Evolutionary conservation across 441 rosid genomes (phyloP).

Genomic region (Populus trichocarpa): DNA sequence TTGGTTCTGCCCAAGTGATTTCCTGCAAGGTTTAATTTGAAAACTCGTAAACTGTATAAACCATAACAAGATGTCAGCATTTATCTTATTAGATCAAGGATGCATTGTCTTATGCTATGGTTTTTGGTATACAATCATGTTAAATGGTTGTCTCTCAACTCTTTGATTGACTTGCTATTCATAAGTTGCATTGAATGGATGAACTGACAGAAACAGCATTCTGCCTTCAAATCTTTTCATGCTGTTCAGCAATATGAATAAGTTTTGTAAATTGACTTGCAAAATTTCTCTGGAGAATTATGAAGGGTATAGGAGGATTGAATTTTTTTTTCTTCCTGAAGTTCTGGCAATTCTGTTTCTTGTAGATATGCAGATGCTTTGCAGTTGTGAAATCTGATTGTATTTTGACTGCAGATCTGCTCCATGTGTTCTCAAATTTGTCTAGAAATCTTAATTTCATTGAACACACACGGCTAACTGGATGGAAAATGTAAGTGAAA

Average conservation of each 20-base stretch:
- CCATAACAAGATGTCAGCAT: background rate
- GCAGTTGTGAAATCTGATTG: constrained; percentile 11
- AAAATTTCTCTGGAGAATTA: background rate
- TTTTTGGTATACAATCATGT: background rate
- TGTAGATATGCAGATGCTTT: background rate
- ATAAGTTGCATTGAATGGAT: background rate
- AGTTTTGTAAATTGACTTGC: background rate
- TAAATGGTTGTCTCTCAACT: background rate
- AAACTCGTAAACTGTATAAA: background rate
- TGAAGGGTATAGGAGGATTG: background rate
- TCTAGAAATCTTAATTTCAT: constrained; percentile 78
- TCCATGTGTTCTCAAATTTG: constrained; percentile 67
- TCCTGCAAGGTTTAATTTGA: background rate
- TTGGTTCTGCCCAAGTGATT: background rate
- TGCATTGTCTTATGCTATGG: background rate
- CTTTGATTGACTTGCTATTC: background rate
- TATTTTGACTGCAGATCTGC: constrained; percentile 55
- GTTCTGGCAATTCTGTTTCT: background rate
- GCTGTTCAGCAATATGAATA: background rate
- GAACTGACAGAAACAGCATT: background rate
- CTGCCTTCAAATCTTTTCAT: background rate
- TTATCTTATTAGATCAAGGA: background rate
- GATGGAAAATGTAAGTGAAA: constrained; percentile 86
- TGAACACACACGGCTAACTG: constrained; percentile 69
- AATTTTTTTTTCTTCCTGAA: background rate